A percentile compares a stretch with the other conserved stretches of the same genome.
phyloP scores from a whole-genome alignment of 164 flowering plant species.

The Saururus chinensis region DNA sequence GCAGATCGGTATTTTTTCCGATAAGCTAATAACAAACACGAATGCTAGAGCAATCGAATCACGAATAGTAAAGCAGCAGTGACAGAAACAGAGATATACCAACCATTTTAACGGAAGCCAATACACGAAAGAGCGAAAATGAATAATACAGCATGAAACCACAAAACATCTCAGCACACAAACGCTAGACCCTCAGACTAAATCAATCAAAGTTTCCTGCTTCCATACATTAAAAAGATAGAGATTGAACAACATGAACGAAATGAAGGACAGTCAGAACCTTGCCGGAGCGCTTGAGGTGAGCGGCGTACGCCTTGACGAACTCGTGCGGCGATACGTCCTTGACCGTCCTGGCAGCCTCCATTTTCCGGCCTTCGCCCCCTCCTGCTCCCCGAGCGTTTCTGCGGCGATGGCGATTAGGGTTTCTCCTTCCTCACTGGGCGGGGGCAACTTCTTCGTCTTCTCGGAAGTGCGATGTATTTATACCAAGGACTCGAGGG shows the following conservation, averaged over 20 bases:
- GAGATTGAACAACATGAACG: not conserved
- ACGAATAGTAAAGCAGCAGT: no score
- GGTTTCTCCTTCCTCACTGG: not conserved
- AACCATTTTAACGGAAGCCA: not conserved
- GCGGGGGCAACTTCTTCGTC: no score
- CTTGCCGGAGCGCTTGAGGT: conserved; percentile 53
- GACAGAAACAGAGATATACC: not conserved
- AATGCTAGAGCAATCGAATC: not conserved
- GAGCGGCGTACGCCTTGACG: conserved; percentile 33
- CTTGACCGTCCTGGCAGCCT: conserved; percentile 32
- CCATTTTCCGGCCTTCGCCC: conserved; percentile 9
- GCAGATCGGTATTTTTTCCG: no score
- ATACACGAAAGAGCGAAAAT: no score
- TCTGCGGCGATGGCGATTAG: not conserved
- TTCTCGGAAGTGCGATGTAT: no score
- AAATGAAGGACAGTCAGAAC: conserved; percentile 6
- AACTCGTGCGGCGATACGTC: conserved; percentile 54
- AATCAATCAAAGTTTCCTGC: not conserved
- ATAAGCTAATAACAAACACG: not conserved
- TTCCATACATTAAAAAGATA: not conserved
- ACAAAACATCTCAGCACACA: no score
- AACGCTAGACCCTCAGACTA: no score
- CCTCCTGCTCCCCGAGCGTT: no score
- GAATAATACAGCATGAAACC: no score
- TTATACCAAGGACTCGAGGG: no score